Conservation (phyloP, 2,329 filamentous ascomycete species). For the Ascochyta clinopodiicola region DNA sequence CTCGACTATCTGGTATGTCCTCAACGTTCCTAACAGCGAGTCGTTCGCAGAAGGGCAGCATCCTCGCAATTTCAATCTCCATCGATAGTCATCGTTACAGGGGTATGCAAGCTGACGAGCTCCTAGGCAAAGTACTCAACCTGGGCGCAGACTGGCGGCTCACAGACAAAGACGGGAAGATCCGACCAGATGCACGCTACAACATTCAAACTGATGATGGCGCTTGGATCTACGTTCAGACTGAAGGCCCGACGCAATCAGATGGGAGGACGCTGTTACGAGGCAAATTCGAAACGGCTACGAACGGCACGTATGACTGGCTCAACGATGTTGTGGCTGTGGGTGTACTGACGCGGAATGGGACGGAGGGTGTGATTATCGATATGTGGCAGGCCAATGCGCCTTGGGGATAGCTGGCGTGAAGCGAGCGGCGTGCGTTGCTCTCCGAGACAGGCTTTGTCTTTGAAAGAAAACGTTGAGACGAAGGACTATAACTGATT, state of each 20-base stretch:
- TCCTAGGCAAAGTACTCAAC: conserved; percentile 39
- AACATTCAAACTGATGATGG: conserved; percentile 47
- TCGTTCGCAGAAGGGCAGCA: no score
- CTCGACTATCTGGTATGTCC: conserved; percentile 27
- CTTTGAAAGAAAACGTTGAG: no score
- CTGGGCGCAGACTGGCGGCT: conserved; percentile 51
- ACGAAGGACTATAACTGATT: no score
- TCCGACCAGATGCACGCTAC: conserved; percentile 47
- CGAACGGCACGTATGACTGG: conserved; percentile 44
- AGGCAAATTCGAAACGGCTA: conserved; percentile 44
- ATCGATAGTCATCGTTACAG: no score
- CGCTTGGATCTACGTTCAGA: conserved; percentile 43
- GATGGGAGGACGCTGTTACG: conserved; percentile 41
- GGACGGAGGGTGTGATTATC: conserved; percentile 29
- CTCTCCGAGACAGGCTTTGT: no score
- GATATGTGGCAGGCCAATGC: conserved; percentile 37
- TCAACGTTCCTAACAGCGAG: no score
- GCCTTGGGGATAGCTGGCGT: neutral
- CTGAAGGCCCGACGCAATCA: conserved; percentile 36
- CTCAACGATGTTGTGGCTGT: conserved; percentile 47
- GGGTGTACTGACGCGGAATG: conserved; percentile 29
- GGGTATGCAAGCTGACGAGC: neutral
- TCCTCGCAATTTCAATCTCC: no score
- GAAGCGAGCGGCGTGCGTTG: no score
- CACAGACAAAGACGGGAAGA: conserved; percentile 29